Conservation (phyloP, 768 basidiomycete species). For the Cyclocybe aegerita region DNA sequence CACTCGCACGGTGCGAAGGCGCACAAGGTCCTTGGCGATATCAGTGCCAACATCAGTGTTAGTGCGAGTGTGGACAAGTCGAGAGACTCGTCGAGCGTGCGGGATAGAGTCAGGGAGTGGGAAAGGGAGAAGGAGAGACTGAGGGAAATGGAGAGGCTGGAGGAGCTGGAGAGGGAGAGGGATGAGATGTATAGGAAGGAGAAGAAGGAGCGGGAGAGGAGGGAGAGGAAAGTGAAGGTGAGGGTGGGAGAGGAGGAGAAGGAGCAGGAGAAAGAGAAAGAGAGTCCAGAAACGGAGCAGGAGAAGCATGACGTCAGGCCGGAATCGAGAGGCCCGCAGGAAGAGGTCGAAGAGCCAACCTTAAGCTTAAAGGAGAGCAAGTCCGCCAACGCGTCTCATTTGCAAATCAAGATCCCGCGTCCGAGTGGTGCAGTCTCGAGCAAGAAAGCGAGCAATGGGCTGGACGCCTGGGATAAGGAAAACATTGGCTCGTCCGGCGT, state of each 20-base stretch:
- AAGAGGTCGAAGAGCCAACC: constrained; percentile 3
- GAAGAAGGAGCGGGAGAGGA: not conserved
- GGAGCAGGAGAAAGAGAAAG: constrained; percentile 25
- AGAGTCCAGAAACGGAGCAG: constrained; percentile 24
- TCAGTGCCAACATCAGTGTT: constrained; percentile 4
- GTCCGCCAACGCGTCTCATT: constrained; percentile 11
- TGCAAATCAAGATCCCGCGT: constrained; percentile 17
- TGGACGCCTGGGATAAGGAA: constrained; percentile 23
- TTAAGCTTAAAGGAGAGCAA: constrained; percentile 6
- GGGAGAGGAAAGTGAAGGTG: constrained; percentile 51
- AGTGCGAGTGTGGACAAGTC: constrained; percentile 12
- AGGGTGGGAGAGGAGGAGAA: constrained; percentile 59
- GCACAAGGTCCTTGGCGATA: constrained; percentile 21
- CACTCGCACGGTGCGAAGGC: constrained; percentile 24
- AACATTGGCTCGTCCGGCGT: constrained; percentile 22
- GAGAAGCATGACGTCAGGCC: constrained; percentile 13
- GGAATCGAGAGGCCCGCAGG: constrained; percentile 7
- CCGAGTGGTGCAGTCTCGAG: not conserved
- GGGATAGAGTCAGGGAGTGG: too few relatives aligned
- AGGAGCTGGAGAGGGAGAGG: not conserved
- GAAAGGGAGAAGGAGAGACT: too few relatives aligned
- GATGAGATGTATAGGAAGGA: not conserved
- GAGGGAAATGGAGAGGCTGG: too few relatives aligned
- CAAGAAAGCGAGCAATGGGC: not conserved
- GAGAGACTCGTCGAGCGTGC: too few relatives aligned